A percentile compares a stretch with the other conserved stretches of the same genome.
phyloP scores from a whole-genome alignment of 1,284 basidiomycete species.

The Singerocomus inundabilis region DNA sequence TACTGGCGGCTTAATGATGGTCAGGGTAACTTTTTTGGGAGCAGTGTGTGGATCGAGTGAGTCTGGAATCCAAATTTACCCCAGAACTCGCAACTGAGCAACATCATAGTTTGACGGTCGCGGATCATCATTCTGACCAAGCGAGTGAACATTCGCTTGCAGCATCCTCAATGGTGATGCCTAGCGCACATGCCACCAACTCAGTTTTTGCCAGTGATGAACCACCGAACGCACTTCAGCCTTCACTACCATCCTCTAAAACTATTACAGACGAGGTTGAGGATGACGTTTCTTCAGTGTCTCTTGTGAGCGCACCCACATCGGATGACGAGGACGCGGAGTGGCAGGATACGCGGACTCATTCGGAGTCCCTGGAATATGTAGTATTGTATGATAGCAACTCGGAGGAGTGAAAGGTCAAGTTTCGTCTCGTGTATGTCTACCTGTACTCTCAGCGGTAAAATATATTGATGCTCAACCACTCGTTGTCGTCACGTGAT shows the following conservation, averaged over 20 bases:
- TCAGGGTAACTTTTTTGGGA: slow-evolving; percentile 61
- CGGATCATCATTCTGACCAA: slow-evolving; percentile 43
- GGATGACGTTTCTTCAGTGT: slow-evolving; percentile 54
- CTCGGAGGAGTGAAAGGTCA: slow-evolving; percentile 43
- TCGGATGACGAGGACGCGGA: slow-evolving; percentile 48
- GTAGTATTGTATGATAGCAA: slow-evolving; percentile 68
- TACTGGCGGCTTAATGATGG: slow-evolving; percentile 73
- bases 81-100: slow-evolving; percentile 4
- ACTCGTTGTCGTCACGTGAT: slow-evolving; percentile 11
- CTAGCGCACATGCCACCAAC: slow-evolving; percentile 37
- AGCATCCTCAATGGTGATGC: slow-evolving; percentile 74
- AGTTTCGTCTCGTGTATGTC: slow-evolving; percentile 3
- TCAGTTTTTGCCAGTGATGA: slow-evolving; percentile 13
- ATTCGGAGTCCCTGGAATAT: slow-evolving; percentile 53
- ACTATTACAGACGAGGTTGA: slow-evolving; percentile 45
- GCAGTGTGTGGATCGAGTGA: slow-evolving; percentile 75
- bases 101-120: slow-evolving; percentile 59
- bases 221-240: slow-evolving; percentile 6
- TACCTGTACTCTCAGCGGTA: not conserved
- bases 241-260: slow-evolving; percentile 34
- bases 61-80: slow-evolving; percentile 14
- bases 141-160: slow-evolving; percentile 52
- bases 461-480: too few species aligned
- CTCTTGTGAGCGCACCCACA: slow-evolving; percentile 59
- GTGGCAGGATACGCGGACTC: slow-evolving; percentile 59